Conservation (phyloP, 495 filamentous ascomycete genomes). For the Cladorrhinum samala region DNA sequence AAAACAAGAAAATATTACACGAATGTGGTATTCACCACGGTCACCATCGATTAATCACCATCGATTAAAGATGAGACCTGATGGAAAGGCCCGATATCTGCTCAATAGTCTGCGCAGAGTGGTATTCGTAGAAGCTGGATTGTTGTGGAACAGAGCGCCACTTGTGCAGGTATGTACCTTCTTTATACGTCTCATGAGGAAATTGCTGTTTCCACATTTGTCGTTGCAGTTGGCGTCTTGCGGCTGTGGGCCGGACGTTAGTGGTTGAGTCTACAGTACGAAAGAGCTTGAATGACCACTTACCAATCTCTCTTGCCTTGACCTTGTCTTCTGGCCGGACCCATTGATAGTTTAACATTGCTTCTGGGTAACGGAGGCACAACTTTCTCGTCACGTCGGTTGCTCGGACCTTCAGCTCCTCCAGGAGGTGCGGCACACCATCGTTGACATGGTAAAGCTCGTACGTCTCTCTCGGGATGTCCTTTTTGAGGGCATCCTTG, state of each 20-base stretch:
- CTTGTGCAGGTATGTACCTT: neutral
- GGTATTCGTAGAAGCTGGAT: neutral
- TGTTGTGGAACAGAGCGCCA: too few species aligned
- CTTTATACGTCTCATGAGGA: neutral
- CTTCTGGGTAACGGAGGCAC: neutral
- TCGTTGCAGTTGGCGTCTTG: neutral
- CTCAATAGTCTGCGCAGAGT: neutral
- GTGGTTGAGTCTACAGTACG: neutral
- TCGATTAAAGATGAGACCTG: neutral
- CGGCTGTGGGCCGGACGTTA: neutral
- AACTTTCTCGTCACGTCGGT: neutral
- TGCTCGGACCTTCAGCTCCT: neutral
- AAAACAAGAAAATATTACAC: too few species aligned
- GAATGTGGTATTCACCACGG: too few species aligned
- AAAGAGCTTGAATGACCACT: neutral
- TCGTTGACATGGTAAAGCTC: neutral
- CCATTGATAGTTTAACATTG: neutral
- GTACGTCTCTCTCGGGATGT: neutral
- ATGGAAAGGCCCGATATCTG: neutral
- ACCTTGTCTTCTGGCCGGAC: neutral
- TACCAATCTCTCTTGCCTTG: neutral
- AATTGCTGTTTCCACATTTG: neutral
- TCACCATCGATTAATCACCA: too few species aligned
- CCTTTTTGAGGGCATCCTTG: neutral
- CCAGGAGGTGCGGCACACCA: neutral